phyloP scores from a whole-genome alignment of 345 rosid species.

The Geranium brycei region DNA sequence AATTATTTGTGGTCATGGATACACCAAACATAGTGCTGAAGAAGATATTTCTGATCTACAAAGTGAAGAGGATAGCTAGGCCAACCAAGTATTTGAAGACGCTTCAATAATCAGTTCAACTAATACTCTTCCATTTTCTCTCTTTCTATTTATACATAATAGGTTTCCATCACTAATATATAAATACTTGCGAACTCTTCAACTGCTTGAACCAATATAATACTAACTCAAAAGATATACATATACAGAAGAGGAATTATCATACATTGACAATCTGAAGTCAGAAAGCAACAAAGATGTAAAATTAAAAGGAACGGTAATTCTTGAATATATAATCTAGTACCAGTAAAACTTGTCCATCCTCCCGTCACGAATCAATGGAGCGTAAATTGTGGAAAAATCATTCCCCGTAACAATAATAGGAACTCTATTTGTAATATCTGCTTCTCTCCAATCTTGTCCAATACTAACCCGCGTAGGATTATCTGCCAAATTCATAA shows the following conservation, averaged over 20 bases:
- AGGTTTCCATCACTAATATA: neutral
- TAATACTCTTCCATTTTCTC: neutral
- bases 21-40: too few relatives aligned
- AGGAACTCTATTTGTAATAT: slow-evolving; percentile 69
- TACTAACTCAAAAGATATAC: neutral
- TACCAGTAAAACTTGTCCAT: slow-evolving; percentile 97
- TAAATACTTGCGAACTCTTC: neutral
- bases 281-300: neutral
- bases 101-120: neutral
- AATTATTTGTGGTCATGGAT: too few relatives aligned
- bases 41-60: too few relatives aligned
- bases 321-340: neutral
- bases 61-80: too few relatives aligned
- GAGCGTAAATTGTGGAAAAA: slow-evolving; percentile 78
- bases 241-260: neutral
- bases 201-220: too few relatives aligned
- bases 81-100: too few relatives aligned
- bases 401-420: slow-evolving; percentile 87
- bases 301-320: neutral
- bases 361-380: slow-evolving; percentile 96
- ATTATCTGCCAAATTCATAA: slow-evolving; percentile 85
- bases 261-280: neutral
- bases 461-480: slow-evolving; percentile 94
- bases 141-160: too few relatives aligned
- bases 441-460: slow-evolving; percentile 89